phyloP scores from a whole-genome alignment of 768 basidiomycete genomes.

The Mycena albidolilacea region DNA sequence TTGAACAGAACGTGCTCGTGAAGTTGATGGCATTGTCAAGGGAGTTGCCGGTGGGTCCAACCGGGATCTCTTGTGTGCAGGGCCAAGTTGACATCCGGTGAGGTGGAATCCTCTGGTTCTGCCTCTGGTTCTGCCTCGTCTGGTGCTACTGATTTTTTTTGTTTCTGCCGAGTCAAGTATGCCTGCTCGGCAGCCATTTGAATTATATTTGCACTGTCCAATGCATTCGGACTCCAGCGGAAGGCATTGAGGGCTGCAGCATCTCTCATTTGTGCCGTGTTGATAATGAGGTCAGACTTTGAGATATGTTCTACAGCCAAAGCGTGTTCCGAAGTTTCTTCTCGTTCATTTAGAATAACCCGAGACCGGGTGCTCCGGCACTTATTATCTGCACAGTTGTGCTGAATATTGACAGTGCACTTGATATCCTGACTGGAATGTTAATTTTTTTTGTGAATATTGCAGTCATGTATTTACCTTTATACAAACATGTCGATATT shows the following conservation, averaged over 20 bases:
- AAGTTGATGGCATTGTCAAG: no score
- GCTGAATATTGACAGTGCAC: not conserved
- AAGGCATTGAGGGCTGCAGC: not conserved
- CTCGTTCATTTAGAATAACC: constrained; percentile 6
- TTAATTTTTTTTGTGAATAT: not conserved
- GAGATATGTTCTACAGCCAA: not conserved
- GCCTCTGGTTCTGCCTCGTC: not conserved
- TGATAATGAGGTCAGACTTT: not conserved
- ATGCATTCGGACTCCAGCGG: not conserved
- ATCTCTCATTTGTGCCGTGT: not conserved
- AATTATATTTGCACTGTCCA: not conserved
- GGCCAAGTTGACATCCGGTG: not conserved
- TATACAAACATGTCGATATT: not conserved
- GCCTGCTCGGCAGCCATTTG: not conserved
- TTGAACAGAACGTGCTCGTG: not conserved
- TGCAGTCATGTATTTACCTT: not conserved
- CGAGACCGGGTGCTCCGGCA: not conserved
- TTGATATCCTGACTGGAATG: not conserved
- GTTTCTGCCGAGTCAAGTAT: not conserved
- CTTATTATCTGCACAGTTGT: not conserved
- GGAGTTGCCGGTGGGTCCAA: not conserved
- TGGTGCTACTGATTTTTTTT: not conserved
- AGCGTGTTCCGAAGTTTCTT: not conserved
- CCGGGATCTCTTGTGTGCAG: not conserved
- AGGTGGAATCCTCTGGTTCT: not conserved